Base-by-base conservation (phyloP, 805 yeast genomes). In the Saturnispora silvae region DNA sequence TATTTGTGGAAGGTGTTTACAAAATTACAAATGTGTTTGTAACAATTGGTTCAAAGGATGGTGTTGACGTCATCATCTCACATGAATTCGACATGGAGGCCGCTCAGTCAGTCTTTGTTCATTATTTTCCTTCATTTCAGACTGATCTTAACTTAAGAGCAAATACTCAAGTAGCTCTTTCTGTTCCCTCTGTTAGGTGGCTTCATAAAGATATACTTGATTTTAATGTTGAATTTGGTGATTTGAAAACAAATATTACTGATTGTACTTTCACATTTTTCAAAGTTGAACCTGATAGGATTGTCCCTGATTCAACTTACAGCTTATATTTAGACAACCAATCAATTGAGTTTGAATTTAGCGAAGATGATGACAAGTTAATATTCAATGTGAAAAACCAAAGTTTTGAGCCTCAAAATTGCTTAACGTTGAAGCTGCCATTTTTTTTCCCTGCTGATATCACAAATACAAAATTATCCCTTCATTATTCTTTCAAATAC, bases 371-470 rank as follows among this genome's bases (percentile, higher is more conserved):
- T 4, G 42, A 43, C 2, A 37, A 28, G n/a, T 16, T 54, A 3
- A 28, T 31, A 2, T 55, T 55, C 37, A 39, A 25, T 4, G 28
- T 40, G n/a, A 27, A 40, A n/a, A 19, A 37, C 0, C 8, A 20
- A 4, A n/a, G 14, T 4, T 30, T 53, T 4, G 25, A 38, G 2
- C 15, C 46, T 1, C 35, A 38, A 2, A 31, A 48, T 5, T 20
- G 28, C 3, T 13, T 53, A 18, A 28, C 20, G 3, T 36, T 54
- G 2, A 34, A 41, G 5, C 47, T 58, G 16, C 63, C 63, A 2
- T 58, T 55, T 37, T 56, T 57, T 38, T 58, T 57, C 38, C 60
- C 60, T 1, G 59, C 57, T 4, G 56, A 51, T 6, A 55, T 63
- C 18, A 47, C 59, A 2, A 51, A 61, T 35, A 47, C 64, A 3